Conservation (phyloP, 192 early-diverging fungal species). For the Coemansia sp. region DNA sequence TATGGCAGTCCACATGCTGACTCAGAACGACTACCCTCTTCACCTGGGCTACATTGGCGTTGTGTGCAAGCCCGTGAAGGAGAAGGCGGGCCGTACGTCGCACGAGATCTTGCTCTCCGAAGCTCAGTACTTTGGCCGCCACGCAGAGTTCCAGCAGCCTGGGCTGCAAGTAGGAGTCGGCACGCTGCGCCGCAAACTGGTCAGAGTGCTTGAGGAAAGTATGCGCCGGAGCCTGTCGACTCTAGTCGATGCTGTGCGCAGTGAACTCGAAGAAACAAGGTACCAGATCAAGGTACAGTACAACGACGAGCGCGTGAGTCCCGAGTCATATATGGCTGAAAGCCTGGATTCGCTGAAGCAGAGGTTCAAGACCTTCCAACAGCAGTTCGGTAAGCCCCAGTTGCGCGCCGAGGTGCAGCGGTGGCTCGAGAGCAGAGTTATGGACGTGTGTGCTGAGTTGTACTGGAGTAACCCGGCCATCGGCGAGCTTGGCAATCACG, state of each 20-base stretch:
- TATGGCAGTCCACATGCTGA: conserved; percentile 75
- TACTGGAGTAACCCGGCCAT: conserved; percentile 89
- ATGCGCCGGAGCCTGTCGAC: conserved; percentile 83
- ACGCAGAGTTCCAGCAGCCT: conserved; percentile 58
- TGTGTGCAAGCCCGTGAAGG: conserved; percentile 73
- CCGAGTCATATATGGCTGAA: conserved; percentile 96
- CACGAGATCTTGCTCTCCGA: conserved; percentile 54
- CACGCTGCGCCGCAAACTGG: conserved; percentile 84
- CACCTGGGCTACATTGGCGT: conserved; percentile 97
- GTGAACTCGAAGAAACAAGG: conserved; percentile 90
- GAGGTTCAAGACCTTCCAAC: conserved; percentile 92
- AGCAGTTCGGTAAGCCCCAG: conserved; percentile 91
- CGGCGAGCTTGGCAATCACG: conserved; percentile 65
- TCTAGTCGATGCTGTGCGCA: conserved; percentile 92
- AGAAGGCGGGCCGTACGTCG: conserved; percentile 30
- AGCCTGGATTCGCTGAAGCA: conserved; percentile 92
- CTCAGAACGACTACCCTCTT: conserved; percentile 91
- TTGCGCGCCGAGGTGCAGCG: conserved; percentile 87
- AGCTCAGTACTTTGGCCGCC: conserved; percentile 61
- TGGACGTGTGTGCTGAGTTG: conserved; percentile 88
- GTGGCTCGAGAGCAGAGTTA: conserved; percentile 88
- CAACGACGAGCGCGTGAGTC: conserved; percentile 92
- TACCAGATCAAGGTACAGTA: conserved; percentile 99
- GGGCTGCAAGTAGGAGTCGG: conserved; percentile 79
- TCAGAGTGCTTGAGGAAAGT: conserved; percentile 88